A percentile compares a stretch with the other conserved stretches of the same genome.
Evolutionary conservation across 345 rosid species (phyloP).

Genomic region (Pugionium cornutum): DNA sequence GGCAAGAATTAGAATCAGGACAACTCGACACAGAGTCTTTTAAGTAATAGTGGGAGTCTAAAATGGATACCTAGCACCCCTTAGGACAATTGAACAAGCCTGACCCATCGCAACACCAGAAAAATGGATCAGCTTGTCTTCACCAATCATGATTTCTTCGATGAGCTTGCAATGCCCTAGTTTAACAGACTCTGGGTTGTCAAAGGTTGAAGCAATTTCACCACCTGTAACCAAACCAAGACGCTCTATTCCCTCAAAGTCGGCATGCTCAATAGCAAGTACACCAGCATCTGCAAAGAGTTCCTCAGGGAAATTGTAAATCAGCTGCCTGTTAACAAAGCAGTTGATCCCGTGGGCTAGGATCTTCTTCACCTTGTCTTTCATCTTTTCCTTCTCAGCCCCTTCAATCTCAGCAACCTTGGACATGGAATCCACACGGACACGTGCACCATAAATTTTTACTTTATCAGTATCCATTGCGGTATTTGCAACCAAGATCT

Average conservation of each 20-base stretch:
- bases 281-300: slow-evolving; percentile 97
- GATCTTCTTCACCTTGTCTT: slow-evolving; percentile 96
- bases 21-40: not conserved
- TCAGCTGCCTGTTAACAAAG: slow-evolving; percentile 96
- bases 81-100: slow-evolving; percentile 89
- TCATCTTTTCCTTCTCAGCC: slow-evolving; percentile 99
- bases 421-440: slow-evolving; percentile 98
- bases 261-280: slow-evolving; percentile 99
- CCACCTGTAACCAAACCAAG: slow-evolving; percentile 95
- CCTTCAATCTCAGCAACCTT: slow-evolving; percentile 96
- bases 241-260: slow-evolving; percentile 97
- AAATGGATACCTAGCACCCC: slow-evolving; percentile 80
- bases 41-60: not conserved
- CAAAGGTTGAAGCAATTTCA: slow-evolving; percentile 96
- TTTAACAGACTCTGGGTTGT: slow-evolving; percentile 96
- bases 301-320: slow-evolving; percentile 97
- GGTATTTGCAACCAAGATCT: slow-evolving; percentile 95
- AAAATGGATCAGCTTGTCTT: slow-evolving; percentile 94
- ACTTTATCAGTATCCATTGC: slow-evolving; percentile 99
- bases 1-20: not conserved
- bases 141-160: slow-evolving; percentile 99
- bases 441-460: slow-evolving; percentile 97
- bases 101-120: slow-evolving; percentile 97
- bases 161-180: slow-evolving; percentile 94
- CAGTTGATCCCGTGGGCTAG: slow-evolving; percentile 90